phyloP scores from a whole-genome alignment of 2,329 filamentous ascomycete species.

The Aspergillus sp. region DNA sequence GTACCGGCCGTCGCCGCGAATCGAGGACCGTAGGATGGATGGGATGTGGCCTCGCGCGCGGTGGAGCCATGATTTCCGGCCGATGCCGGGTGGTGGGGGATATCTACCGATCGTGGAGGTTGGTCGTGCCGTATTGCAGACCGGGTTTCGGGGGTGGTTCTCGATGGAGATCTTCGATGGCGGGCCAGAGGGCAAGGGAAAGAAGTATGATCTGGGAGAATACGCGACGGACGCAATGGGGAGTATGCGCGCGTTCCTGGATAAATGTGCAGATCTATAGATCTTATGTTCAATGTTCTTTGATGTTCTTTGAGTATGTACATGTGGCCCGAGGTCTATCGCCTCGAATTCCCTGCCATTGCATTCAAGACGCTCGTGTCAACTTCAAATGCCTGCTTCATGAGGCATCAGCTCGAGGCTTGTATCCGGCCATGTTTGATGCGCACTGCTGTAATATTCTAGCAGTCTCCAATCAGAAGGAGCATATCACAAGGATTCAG shows the following conservation, averaged over 20 bases:
- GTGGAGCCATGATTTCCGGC: conserved; percentile 72
- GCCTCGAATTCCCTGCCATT: too few relatives aligned
- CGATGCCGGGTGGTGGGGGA: conserved; percentile 67
- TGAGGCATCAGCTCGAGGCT: too few relatives aligned
- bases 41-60: conserved; percentile 60
- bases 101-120: conserved; percentile 69
- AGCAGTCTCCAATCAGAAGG: too few relatives aligned
- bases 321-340: conserved; percentile 4
- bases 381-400: too few relatives aligned
- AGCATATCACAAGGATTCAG: too few relatives aligned
- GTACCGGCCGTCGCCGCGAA: conserved; percentile 60
- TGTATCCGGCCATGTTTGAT: too few relatives aligned
- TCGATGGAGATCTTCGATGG: conserved; percentile 70
- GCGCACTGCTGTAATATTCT: too few relatives aligned
- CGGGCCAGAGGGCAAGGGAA: conserved; percentile 54
- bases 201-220: conserved; percentile 47
- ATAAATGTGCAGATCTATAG: conserved; percentile 29
- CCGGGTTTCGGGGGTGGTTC: conserved; percentile 67
- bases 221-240: conserved; percentile 55
- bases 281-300: too few relatives aligned
- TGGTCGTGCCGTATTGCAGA: conserved; percentile 63
- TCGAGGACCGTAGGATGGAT: conserved; percentile 52
- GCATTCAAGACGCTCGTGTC: too few relatives aligned
- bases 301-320: conserved; percentile 1
- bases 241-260: conserved; percentile 47